Base-by-base conservation (phyloP, 192 early-diverging fungal species). In the Paraglomus occultum region DNA sequence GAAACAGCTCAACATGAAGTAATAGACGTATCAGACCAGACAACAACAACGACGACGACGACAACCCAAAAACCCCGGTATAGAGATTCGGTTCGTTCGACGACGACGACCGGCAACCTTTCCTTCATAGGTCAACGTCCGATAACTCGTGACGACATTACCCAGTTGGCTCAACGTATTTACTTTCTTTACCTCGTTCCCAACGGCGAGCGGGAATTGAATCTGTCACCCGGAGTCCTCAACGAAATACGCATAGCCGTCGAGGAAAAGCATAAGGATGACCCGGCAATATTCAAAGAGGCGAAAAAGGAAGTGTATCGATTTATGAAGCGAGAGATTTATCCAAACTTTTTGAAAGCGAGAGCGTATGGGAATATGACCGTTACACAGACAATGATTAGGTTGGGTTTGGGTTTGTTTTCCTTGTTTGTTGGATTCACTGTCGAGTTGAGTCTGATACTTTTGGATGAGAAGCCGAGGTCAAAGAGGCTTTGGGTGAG, bases 331-430 rank as follows among this genome's bases (percentile, higher is more conserved):
- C 61, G 69, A 18, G 73, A 79, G 38, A 77, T 77, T 11, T 88
- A 82, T 54, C 84, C 87, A n/a, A 73, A 80, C 38, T 88, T 88
- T 58, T 49, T 88, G 10, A 60, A 78, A 22, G 71, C 79, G 9
- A 80, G 83, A 17, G 83, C 80, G 9, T 86, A 79, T 68, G 83
- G 85, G 2, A 88, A 88, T 62, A 79, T 85, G 54, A 81, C 73
- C 6, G 57, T 75, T 12, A 74, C 66, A 40, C 85, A 88, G 22
- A 76, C 74, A 18, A 15, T 85, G 23, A 57, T 79, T 44, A 67
- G 87, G 44, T 43, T 80, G 14, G 74, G 77, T 2, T 5, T 85
- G 15, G 87, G 87, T 1, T 62, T 86, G 2, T 64, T 81, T 6
- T 76, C 73, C 5, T 69, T 88, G 42, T 75, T 88, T 44, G 40